Evolutionary conservation across 352 stramenopile species (phyloP), one percentile per base, ranked within the genome.

Genomic region (Phytophthora syringae): DNA sequence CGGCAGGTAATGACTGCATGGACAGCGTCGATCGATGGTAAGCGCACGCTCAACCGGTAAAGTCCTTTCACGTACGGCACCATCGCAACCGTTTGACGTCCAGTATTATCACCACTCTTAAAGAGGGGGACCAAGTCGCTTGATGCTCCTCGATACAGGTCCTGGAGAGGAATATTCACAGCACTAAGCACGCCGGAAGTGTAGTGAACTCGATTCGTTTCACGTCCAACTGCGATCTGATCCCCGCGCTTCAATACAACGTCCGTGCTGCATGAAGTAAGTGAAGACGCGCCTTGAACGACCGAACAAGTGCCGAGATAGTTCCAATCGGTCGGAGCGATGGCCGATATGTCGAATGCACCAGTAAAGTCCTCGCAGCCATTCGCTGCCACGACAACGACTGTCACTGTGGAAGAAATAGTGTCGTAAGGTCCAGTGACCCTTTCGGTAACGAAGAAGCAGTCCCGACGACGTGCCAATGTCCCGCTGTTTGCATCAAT

Each of bases 1-100:
- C 74, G 0, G 76, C 64, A 43, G 3, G 80, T 89, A 5, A 63
- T 80, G 22, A 98, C 72, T 21, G 72, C 68, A 32, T 96, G 82
- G 6, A 98, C 84, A 53, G 93, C 89, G 40, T 80, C 40, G 6
- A 97, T 66, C 0, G 70, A 68, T n/a, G 90, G 88, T 3, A 96
- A 59, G 37, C 76, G 79, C 2, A 98, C 90, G 37, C 83, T 87
- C 16, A 99, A 68, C 18, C 80, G 53, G 71, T 99, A 99, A 25
- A 72, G 75, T 5, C 96, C 96, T 56, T 95, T 93, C 18, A 98
- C 88, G 20, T 89, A 82, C 0, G 94, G 93, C 20, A 92, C 91
- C 75, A 98, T 97, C 25, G 81, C 88, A 6, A 98, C 79, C 1
- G 71, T 67, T 57, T 98, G 88, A 1, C 76, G 93, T 0, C 94